These are phyloP conservation scores for Dalbergia oliveri DNA, from an alignment of 306 rosid genomes.

Conservation along the genomic window DNA sequence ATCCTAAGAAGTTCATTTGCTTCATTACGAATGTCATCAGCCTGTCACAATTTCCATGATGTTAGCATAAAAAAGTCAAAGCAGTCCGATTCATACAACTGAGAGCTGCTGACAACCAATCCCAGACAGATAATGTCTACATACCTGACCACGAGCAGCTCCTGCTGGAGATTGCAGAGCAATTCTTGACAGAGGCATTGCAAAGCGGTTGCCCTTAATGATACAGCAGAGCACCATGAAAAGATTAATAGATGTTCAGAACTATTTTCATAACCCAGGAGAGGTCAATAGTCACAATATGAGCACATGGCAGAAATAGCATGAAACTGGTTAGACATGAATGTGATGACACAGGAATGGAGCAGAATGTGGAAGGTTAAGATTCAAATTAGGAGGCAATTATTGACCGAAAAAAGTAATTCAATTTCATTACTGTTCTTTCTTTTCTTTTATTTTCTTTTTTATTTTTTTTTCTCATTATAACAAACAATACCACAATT, in stretches of 20 bases:
- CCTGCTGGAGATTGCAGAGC: constrained; percentile 89
- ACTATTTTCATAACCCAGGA: constrained; percentile 28
- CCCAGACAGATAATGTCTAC: constrained; percentile 35
- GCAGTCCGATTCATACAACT: constrained; percentile 23
- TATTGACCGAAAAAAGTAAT: constrained; percentile 21
- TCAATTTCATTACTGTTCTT: no score
- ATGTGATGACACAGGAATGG: constrained; percentile 35
- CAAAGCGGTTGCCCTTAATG: constrained; percentile 72
- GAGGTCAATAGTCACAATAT: constrained; percentile 20
- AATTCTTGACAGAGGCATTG: constrained; percentile 91
- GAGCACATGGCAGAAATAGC: background rate
- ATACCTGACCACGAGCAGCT: constrained; percentile 97
- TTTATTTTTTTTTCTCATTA: background rate
- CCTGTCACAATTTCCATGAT: constrained; percentile 59
- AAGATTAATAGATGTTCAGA: constrained; percentile 36
- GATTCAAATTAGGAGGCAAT: constrained; percentile 14
- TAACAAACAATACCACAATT: constrained; percentile 6
- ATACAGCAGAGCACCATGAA: constrained; percentile 34
- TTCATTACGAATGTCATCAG: constrained; percentile 90
- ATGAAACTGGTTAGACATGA: constrained; percentile 24
- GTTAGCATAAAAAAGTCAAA: constrained; percentile 42
- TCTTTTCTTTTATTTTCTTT: no score
- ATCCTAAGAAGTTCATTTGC: constrained; percentile 90
- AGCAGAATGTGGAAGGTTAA: background rate
- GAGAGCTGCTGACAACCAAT: constrained; percentile 10